These are phyloP conservation scores for Chlamydomonas applanata DNA, from an alignment of 139 green algal species.

Conservation along the genomic window DNA sequence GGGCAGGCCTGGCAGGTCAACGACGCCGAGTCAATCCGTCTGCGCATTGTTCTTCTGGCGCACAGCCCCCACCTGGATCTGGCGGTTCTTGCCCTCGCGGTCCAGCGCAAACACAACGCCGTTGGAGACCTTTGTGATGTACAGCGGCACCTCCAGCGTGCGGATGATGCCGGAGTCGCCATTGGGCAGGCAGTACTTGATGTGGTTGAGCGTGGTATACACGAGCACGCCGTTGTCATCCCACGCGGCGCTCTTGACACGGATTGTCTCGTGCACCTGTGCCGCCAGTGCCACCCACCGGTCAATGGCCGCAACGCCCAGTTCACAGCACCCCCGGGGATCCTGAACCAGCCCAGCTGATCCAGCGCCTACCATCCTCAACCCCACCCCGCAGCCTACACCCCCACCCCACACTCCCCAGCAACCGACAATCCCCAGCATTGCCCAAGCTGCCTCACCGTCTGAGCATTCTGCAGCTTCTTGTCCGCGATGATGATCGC, in stretches of 20 bases:
- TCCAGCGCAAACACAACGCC: conserved; percentile 90
- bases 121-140: conserved; percentile 80
- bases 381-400: too few relatives aligned
- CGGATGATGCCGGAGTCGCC: conserved; percentile 97
- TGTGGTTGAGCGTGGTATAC: conserved; percentile 99
- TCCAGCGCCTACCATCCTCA: too few relatives aligned
- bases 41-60: not conserved
- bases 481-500: conserved; percentile 95
- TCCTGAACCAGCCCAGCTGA: too few relatives aligned
- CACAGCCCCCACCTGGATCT: conserved; percentile 66
- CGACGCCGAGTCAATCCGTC: not conserved
- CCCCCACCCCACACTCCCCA: too few relatives aligned
- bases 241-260: conserved; percentile 88
- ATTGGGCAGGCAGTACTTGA: conserved; percentile 99
- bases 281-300: not conserved
- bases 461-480: conserved; percentile 82
- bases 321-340: not conserved
- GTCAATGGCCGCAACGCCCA: not conserved
- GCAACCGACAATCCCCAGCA: too few relatives aligned
- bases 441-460: conserved; percentile 41
- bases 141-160: conserved; percentile 95
- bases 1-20: too few relatives aligned
- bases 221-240: conserved; percentile 95
- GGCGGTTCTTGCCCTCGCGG: conserved; percentile 89
- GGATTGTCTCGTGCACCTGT: conserved; percentile 96